Evolutionary conservation across 805 yeast genomes (phyloP), one percentile per base, ranked within the genome.

Genomic region (Candida ulmi): DNA sequence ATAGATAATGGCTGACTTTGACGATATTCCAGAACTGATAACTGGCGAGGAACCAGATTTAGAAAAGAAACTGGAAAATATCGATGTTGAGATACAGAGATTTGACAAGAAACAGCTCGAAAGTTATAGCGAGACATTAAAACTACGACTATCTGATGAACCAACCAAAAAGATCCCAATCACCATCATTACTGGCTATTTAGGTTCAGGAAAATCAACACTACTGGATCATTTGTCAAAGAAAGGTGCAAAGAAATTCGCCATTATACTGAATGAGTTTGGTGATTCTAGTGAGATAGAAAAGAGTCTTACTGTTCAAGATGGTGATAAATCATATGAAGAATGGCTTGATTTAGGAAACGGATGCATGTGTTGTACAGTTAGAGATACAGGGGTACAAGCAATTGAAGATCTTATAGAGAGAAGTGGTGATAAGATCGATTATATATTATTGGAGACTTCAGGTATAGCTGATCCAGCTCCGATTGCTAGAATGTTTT

Each of bases 391-490:
- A 40, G 99, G 99, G 5, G 97, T 93, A 1, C 72, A 83, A 31
- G 99, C 99, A 0, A 88, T 93, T 39, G 99, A 93, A 59, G 76
- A 86, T 41, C 72, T 93, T 50, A 80, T 91, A 44, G 81, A 78
- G 24, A 73, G 80, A 38, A 73, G 81, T 25, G 82, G 80, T 7
- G 81, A 77, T 25, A 72, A 73, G 37, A 88, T 91, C 37, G 99
- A 93, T 61, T 84, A 91, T 55, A 88, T 93, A n/a, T 59, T 93
- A 18, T 65, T 93, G 38, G 99, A 93, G 57, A 93, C 99, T 0
- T 88, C 96, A 0, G 99, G 99, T 0, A 72, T 93, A 13, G 99
- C 99, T 0, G 98, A 93, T 56, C 99, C 99, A 0, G 97, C 90
- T 0, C 98, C 98, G 0, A 88, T 93, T 21, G 96, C 97, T 5